A percentile compares a stretch with the other conserved stretches of the same genome.
Conservation (phyloP, 805 yeast species). For the Teunomyces kruisii region DNA sequence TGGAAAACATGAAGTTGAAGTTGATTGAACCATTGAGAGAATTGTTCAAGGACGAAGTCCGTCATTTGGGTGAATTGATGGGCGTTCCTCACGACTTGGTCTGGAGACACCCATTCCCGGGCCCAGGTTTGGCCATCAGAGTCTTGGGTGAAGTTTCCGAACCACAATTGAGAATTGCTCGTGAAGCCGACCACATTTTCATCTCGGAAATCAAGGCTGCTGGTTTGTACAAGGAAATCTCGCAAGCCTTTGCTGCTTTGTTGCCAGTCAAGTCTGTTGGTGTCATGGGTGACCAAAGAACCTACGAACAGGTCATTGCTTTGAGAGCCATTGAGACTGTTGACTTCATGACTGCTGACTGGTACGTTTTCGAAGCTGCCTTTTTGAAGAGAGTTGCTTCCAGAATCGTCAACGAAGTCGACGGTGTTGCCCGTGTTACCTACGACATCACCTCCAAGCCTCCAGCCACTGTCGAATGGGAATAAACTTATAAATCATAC, state of each 20-base stretch:
- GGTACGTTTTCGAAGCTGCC: slow-evolving; percentile 90
- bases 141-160: slow-evolving; percentile 95
- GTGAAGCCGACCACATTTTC: slow-evolving; percentile 95
- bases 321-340: slow-evolving; percentile 96
- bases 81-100: slow-evolving; percentile 96
- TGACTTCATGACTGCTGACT: slow-evolving; percentile 99
- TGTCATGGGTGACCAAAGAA: slow-evolving; percentile 99
- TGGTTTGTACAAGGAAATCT: slow-evolving; percentile 87
- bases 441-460: slow-evolving; percentile 99
- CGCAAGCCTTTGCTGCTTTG: slow-evolving; percentile 97
- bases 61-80: slow-evolving; percentile 89
- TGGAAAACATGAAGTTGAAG: slow-evolving; percentile 97
- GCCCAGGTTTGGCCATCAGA: slow-evolving; percentile 99
- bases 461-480: slow-evolving; percentile 99
- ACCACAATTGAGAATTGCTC: slow-evolving; percentile 91
- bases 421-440: slow-evolving; percentile 98
- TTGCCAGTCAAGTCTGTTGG: slow-evolving; percentile 98
- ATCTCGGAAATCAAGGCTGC: slow-evolving; percentile 94
- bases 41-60: slow-evolving; percentile 97
- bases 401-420: slow-evolving; percentile 97
- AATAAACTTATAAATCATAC: slow-evolving; percentile 42
- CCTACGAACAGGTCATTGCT: slow-evolving; percentile 98
- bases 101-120: slow-evolving; percentile 99
- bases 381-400: slow-evolving; percentile 92
- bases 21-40: slow-evolving; percentile 98